Base-by-base conservation (phyloP, 164 flowering plant species). In the Berberis thunbergii region DNA sequence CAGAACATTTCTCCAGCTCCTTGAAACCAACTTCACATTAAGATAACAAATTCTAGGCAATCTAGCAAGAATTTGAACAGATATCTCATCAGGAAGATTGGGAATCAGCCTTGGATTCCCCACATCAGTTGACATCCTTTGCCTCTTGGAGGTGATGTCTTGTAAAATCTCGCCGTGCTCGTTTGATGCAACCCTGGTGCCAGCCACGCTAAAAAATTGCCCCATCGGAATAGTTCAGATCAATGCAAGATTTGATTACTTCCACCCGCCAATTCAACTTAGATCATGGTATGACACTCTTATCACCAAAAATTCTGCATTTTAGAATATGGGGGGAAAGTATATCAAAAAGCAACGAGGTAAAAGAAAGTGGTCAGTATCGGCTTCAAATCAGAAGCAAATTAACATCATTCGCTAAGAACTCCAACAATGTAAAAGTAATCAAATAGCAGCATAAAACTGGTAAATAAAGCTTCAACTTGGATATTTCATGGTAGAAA, bases 71-170 rank as follows among this genome's bases (percentile, higher is more conserved):
- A 90, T 87, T 67, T 84, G 92, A 45, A 86, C 38, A 2, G 97
- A 86, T 62, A 91, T 77, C 76, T 89, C 96, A 77, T 91, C 89
- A 39, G 98, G 98, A 57, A 89, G 94, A 73, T 70, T 76, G 4
- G 96, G 96, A 64, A 91, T 86, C 56, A 91, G 66, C 62, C 95
- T 78, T 9, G 77, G 77, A 57, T 68, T 76, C 49, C 80, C 82
- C 60, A 72, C 82, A 54, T 55, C 10, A 67, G 43, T 55, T 26
- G 26, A 74, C 66, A 83, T 68, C 80, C 80, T 85, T 66, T 75
- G 96, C 69, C 90, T 83, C 80, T 94, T 94, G 74, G 84, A 78
- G 54, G 71, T 44, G 26, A 78, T 90, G 71, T 46, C 64, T 56
- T 49, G 66, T 11, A 69, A 64, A 10, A 62, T 69, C 61, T 77